Base-by-base conservation (phyloP, 306 rosid species). In the Dalbergia cultrata region DNA sequence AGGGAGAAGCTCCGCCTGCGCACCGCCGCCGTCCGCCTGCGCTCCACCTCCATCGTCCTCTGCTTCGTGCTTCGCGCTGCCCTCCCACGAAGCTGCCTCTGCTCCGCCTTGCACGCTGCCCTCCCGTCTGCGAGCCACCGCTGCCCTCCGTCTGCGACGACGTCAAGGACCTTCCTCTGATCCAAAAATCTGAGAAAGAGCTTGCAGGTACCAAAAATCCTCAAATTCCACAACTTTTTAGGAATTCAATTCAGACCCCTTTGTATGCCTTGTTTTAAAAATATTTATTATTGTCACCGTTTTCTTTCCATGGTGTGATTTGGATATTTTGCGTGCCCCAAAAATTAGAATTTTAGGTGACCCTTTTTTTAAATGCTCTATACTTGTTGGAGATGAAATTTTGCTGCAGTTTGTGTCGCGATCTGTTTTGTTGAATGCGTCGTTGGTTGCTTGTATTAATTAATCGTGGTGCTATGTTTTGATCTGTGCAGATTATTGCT, bases 171-270 rank as follows among this genome's bases (percentile, higher is more conserved):
- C 99, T 93, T 31, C 93, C 97, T 62, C 45, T 92, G 77, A 87
- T 95, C 19, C 84, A 95, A 74, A 95, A 95, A 81, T 77, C 91
- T 4, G 91, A 95, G 80, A 93, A 73, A 61, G 94, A 91, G 44
- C 91, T 95, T 4, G 54, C 77, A 1, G 99, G 99, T 95, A 4
- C 34, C 39, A 2, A 11, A 47, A 12, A 5, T 31, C 66, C 3
- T 21, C 37, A 43, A 81, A 65, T 44, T 56, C 66, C 34, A 0
- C 11, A 41, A 9, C 70, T 74, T 74, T 64, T 17, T 45, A 5
- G 12, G 13, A 13, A 53, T n/a, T 73, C 8, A 22, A 22, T 5
- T 2, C 18, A 49, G 1, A 71, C 9, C 80, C 80, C 70, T 77
- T 62, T 53, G 11, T 49, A 8, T 59, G 2, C 6, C 31, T 61